phyloP scores from a whole-genome alignment of 495 filamentous ascomycete genomes.

The Neurospora sp. region DNA sequence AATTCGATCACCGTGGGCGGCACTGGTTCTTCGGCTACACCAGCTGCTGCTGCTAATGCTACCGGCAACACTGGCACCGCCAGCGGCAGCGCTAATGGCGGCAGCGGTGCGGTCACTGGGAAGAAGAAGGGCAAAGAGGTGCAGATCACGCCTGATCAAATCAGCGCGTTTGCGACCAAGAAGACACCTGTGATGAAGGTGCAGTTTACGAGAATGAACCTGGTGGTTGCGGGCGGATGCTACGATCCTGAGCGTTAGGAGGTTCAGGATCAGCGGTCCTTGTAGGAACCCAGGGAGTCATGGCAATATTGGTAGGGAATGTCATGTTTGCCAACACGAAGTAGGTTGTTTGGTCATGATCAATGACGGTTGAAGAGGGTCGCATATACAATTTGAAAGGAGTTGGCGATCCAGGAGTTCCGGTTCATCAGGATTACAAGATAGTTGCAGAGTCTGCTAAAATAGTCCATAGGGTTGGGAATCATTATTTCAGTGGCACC shows the following conservation, averaged over 20 bases:
- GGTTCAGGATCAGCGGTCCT: not conserved
- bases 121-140: conserved; percentile 89
- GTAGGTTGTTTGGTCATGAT: not conserved
- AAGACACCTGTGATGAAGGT: conserved; percentile 92
- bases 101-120: conserved; percentile 38
- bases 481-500: not conserved
- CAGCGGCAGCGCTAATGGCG: conserved; percentile 23
- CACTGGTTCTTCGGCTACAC: conserved; percentile 14
- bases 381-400: not conserved
- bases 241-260: conserved; percentile 44
- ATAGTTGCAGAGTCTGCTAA: not conserved
- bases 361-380: not conserved
- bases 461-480: not conserved
- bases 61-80: conserved; percentile 19
- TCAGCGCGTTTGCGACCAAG: conserved; percentile 88
- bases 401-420: not conserved
- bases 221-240: conserved; percentile 79
- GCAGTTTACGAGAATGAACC: conserved; percentile 84
- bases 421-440: not conserved
- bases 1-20: conserved; percentile 25
- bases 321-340: not conserved
- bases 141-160: conserved; percentile 83
- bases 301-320: not conserved
- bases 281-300: not conserved
- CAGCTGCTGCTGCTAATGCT: conserved; percentile 13